phyloP scores from a whole-genome alignment of 164 flowering plant genomes.

The Dillenia suffruticosa region DNA sequence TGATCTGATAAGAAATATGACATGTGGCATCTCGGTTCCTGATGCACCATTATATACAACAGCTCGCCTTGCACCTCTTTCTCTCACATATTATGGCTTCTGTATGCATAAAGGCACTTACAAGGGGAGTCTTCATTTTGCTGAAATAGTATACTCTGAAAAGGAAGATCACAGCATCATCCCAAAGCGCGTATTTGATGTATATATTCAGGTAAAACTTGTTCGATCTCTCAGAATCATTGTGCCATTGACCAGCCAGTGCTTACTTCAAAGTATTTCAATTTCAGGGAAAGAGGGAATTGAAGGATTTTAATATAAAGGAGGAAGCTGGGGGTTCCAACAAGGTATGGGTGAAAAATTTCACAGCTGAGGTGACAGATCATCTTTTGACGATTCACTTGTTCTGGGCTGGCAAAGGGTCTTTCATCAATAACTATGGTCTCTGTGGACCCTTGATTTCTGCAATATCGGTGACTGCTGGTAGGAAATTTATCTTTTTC shows the following conservation, averaged over 20 bases:
- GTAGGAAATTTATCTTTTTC: not conserved
- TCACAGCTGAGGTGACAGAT: not conserved
- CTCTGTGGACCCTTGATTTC: constrained; percentile 9
- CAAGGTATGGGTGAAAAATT: not conserved
- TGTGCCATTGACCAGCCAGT: not conserved
- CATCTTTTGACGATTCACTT: not conserved
- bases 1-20: not conserved
- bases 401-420: not conserved
- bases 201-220: constrained; percentile 7
- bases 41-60: constrained; percentile 3
- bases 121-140: constrained; percentile 13
- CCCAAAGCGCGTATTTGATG: constrained; percentile 8
- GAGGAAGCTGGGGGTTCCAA: not conserved
- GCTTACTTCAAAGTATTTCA: not conserved
- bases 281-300: constrained; percentile 1
- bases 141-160: not conserved
- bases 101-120: constrained; percentile 15
- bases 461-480: not conserved
- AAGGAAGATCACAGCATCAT: not conserved
- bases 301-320: constrained; percentile 4
- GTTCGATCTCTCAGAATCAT: not conserved
- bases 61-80: constrained; percentile 15
- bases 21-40: not conserved
- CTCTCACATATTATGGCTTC: constrained; percentile 17
- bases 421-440: not conserved